Base-by-base conservation (phyloP, 345 rosid species). In the Passiflora organensis region DNA sequence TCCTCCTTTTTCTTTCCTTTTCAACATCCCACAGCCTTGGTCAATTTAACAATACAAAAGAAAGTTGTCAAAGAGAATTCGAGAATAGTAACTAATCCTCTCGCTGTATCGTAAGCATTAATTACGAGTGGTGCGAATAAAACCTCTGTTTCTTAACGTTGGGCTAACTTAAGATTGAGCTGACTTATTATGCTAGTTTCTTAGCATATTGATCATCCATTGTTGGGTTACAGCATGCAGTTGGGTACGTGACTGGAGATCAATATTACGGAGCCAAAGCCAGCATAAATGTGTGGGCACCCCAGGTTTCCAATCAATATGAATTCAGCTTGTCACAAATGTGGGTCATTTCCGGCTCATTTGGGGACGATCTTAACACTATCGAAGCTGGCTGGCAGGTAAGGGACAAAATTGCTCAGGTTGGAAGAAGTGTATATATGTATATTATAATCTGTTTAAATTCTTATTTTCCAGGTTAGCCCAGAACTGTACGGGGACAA, bases 351-450 rank as follows among this genome's bases (percentile, higher is more conserved):
- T 88, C 99, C n/a, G 99, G 99, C 42, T 86, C 97, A 0, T 93
- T 93, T 43, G 86, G 86, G 0, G 69, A 85, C 42, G 99, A 93
- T 70, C 97, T 93, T 43, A 93, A 93, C 70, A 93, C 99, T 60
- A 93, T 93, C 46, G 99, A 93, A 80, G 95, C 99, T 60, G 99
- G 99, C 38, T 93, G 99, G 99, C 99, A 93, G 82, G 99, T 80
- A 75, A 18, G 36, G 54, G 10, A 43, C 22, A 49, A 13, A n/a
- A n/a, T 34, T 16, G 11, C 16, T 50, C 16, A 17, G n/a, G n/a
- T n/a, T n/a, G 14, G 34, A 32, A 5, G 50, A n/a, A n/a, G n/a
- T n/a, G n/a, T n/a, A n/a, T n/a, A n/a, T n/a, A n/a, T n/a, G n/a
- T n/a, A n/a, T n/a, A n/a, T n/a, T n/a, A n/a, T n/a, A n/a, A n/a